Conservation (phyloP, 352 stramenopile species). For the Pythium dissimile region DNA sequence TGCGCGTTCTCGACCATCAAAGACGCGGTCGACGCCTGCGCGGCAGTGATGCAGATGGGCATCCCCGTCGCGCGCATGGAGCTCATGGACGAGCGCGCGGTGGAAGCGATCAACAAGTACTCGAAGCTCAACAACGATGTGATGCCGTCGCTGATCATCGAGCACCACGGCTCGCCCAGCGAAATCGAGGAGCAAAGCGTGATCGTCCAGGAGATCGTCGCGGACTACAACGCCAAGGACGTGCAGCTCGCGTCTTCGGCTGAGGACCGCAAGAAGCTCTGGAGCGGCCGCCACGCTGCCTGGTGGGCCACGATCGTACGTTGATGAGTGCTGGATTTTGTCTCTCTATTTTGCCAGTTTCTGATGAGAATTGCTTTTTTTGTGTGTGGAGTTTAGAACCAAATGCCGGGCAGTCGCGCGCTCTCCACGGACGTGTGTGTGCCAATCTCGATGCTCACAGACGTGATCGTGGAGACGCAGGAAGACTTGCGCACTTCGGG, state of each 20-base stretch:
- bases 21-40: constrained; percentile 78
- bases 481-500: constrained; percentile 83
- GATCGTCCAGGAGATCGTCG: constrained; percentile 81
- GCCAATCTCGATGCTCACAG: constrained; percentile 91
- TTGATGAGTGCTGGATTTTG: too few relatives aligned
- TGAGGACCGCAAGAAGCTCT: constrained; percentile 83
- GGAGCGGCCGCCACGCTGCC: constrained; percentile 79
- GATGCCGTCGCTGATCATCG: constrained; percentile 92
- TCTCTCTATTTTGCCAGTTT: too few relatives aligned
- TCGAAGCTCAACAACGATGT: constrained; percentile 75
- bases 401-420: constrained; percentile 78
- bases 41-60: constrained; percentile 86
- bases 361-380: background rate
- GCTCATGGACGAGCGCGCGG: constrained; percentile 79
- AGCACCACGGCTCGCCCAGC: constrained; percentile 85
- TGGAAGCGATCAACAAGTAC: constrained; percentile 84
- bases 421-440: constrained; percentile 97
- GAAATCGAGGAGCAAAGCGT: constrained; percentile 88
- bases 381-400: constrained; percentile 28
- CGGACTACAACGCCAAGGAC: constrained; percentile 78
- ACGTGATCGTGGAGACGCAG: constrained; percentile 93
- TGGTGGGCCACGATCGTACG: constrained; percentile 82
- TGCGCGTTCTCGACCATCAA: constrained; percentile 92
- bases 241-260: constrained; percentile 71
- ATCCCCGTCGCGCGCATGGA: constrained; percentile 86